Conservation (phyloP, 2,329 filamentous ascomycete species). For the Helotiales sp. region DNA sequence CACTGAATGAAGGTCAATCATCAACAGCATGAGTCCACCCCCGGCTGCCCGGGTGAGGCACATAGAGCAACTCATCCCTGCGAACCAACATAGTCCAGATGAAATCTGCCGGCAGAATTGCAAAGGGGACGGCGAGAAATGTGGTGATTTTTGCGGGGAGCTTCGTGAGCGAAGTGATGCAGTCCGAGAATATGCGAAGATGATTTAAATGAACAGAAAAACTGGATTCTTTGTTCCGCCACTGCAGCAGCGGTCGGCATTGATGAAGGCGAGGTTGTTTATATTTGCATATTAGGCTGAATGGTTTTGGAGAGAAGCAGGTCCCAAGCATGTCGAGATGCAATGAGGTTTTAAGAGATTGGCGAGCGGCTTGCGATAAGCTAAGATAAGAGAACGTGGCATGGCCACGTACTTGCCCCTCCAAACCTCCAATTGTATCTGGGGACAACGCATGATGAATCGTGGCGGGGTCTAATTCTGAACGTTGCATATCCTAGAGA, state of each 20-base stretch:
- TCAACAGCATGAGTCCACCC: constrained; percentile 11
- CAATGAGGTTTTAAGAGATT: not conserved
- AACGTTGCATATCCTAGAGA: not conserved
- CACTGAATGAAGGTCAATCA: constrained; percentile 15
- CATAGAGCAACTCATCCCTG: not conserved
- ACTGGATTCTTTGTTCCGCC: not conserved
- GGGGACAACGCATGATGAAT: not conserved
- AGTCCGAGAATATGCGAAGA: not conserved
- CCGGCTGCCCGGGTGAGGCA: constrained; percentile 19
- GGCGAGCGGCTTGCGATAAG: not conserved
- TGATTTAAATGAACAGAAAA: too few relatives aligned
- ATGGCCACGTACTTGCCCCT: not conserved
- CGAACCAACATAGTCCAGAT: constrained; percentile 5
- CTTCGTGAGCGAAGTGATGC: not conserved
- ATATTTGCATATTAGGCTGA: not conserved
- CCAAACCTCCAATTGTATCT: not conserved
- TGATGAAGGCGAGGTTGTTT: not conserved
- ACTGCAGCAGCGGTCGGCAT: not conserved
- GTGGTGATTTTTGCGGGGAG: constrained; percentile 1
- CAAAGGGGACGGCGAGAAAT: not conserved
- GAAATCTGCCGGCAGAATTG: constrained; percentile 14
- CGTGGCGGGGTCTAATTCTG: not conserved
- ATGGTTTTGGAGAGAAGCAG: not conserved
- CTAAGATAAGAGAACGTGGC: not conserved
- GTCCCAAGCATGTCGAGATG: not conserved